Base-by-base conservation (phyloP, 2,329 filamentous ascomycete genomes). In the Calonectria henricotiae region DNA sequence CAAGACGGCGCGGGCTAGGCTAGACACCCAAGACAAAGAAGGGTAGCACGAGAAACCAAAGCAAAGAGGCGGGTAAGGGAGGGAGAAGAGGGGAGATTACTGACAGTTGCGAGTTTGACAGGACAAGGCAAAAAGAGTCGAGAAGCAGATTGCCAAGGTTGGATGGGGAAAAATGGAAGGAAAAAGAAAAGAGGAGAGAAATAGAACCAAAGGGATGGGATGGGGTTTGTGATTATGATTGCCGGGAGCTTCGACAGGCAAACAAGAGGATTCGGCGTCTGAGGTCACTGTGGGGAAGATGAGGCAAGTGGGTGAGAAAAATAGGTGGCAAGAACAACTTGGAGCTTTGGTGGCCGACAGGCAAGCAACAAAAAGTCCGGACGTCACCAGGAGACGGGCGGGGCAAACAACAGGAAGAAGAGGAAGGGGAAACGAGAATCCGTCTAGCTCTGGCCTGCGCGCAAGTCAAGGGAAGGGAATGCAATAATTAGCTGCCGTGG, bases 221-320 rank as follows among this genome's bases (percentile, higher is more conserved):
- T 35, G 63, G 27, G 47, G 20, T 39, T 49, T 35, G 43, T 46
- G 37, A 60, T 49, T 68, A 64, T n/a, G 32, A 55, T 43, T 23
- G 47, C 20, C 30, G 37, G 46, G 30, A 54, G 32, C 37, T 54
- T 47, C 30, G 62, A 20, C 37, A 30, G 62, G 62, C n/a, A 58
- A 41, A 62, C 20, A 61, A 61, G 63, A 66, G 44, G 20, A 39
- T 32, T 60, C 37, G 27, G 58, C 58, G 20, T 69, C 64, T 70
- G 68, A 73, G 71, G 71, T 71, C 66, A 66, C 55, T 58, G 69
- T 69, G 62, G 69, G 54, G 69, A 47, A 62, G 58, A 60, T 46
- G 62, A 67, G 65, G 65, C 65, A 67, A 62, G 58, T 25, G 37
- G 46, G 44, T 41, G 30, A 47, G 47, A 41, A 62, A 35, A 62